Evolutionary conservation across 805 yeast species (phyloP).

Genomic region (Lipomyces mesembrius): DNA sequence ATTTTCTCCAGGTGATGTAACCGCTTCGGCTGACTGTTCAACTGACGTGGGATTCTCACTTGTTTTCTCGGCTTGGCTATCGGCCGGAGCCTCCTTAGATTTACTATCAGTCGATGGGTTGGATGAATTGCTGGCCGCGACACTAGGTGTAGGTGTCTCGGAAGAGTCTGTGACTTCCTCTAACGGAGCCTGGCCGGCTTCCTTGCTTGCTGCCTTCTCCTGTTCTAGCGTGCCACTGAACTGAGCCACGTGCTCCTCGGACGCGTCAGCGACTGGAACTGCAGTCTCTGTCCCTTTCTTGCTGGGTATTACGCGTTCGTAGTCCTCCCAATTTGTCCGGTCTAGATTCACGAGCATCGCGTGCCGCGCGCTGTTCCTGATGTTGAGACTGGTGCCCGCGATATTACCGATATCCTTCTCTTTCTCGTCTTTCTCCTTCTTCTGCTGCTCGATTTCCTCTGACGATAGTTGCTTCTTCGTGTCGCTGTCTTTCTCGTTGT

Average conservation of each 20-base stretch:
- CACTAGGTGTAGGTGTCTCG: background rate
- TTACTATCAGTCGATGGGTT: background rate
- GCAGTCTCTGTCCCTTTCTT: background rate
- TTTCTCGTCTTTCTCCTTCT: conserved; percentile 3
- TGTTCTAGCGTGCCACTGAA: conserved; percentile 4
- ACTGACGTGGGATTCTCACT: background rate
- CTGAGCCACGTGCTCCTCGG: background rate
- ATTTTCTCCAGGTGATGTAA: too few relatives aligned
- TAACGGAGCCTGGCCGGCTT: conserved; percentile 11
- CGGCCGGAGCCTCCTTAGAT: background rate
- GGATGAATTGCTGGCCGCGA: background rate
- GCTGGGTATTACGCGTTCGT: conserved; percentile 7
- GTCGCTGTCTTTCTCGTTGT: conserved; percentile 15
- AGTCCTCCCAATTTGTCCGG: conserved; percentile 14
- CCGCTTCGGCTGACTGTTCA: too few relatives aligned
- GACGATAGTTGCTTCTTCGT: background rate
- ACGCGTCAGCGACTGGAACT: conserved; percentile 1
- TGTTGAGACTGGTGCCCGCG: conserved; percentile 13
- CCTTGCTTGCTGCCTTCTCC: conserved; percentile 1
- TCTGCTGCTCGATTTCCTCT: conserved; percentile 8
- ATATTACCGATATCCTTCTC: conserved; percentile 7
- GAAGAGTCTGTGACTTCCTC: background rate
- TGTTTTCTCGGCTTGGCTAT: background rate
- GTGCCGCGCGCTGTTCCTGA: conserved; percentile 16
- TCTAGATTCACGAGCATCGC: conserved; percentile 11